A percentile compares a stretch with the other conserved stretches of the same genome.
These are phyloP conservation scores for Allium fistulosum DNA, from an alignment of 106 monocot species.

Conservation along the genomic window DNA sequence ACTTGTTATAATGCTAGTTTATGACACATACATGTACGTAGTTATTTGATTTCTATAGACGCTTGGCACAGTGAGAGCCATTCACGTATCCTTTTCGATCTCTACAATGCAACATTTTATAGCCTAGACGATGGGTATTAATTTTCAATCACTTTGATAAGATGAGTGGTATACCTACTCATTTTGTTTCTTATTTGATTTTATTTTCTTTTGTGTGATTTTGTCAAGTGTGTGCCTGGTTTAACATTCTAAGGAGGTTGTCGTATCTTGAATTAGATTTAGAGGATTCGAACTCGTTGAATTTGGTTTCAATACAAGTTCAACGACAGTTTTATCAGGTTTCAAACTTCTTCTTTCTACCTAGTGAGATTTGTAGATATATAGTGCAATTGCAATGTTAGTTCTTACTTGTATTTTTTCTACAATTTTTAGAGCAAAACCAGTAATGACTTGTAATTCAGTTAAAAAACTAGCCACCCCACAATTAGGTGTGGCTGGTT, in stretches of 20 bases:
- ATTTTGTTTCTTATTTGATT: not conserved
- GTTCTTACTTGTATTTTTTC: not conserved
- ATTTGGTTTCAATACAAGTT: slow-evolving; percentile 21
- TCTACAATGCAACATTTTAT: slow-evolving; percentile 28
- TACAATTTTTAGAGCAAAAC: too few species aligned
- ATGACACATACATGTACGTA: slow-evolving; percentile 3
- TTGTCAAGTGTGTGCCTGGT: slow-evolving; percentile 51
- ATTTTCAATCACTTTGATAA: not conserved
- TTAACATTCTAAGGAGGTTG: slow-evolving; percentile 33
- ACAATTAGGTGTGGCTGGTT: too few species aligned
- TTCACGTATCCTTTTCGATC: slow-evolving; percentile 31
- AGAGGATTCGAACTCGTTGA: slow-evolving; percentile 12
- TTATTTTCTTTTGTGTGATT: not conserved
- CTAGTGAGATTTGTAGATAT: too few species aligned
- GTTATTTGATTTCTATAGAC: slow-evolving; percentile 34
- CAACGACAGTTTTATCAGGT: slow-evolving; percentile 77
- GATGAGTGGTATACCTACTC: not conserved
- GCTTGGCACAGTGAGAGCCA: slow-evolving; percentile 33
- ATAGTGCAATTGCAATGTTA: not conserved
- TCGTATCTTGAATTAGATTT: slow-evolving; percentile 29
- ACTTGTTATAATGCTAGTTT: not conserved
- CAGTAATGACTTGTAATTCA: too few species aligned
- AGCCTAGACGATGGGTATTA: slow-evolving; percentile 35
- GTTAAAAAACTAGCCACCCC: too few species aligned
- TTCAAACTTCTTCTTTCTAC: not conserved